phyloP scores from a whole-genome alignment of 2,329 filamentous ascomycete genomes.

The Talaromyces sp. region DNA sequence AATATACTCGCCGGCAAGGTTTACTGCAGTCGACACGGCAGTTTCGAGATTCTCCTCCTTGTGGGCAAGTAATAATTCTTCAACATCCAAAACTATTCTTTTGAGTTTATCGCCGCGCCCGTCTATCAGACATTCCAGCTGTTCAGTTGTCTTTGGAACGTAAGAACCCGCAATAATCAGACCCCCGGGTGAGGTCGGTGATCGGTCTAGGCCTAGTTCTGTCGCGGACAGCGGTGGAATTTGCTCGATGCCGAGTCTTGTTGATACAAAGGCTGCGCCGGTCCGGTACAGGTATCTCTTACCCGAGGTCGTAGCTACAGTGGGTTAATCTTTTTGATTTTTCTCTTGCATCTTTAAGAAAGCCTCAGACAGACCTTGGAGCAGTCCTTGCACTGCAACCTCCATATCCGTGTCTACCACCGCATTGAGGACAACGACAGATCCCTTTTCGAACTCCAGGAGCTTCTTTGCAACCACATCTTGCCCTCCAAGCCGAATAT shows the following conservation, averaged over 20 bases:
- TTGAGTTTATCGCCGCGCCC: conserved; percentile 37
- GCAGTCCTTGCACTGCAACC: conserved; percentile 47
- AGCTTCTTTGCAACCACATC: conserved; percentile 40
- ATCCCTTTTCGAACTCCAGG: conserved; percentile 27
- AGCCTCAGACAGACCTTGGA: conserved; percentile 26
- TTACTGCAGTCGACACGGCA: conserved; percentile 32
- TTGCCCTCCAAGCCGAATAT: conserved; percentile 45
- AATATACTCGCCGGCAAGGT: conserved; percentile 28
- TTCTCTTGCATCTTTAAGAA: background rate
- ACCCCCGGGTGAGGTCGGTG: conserved; percentile 37
- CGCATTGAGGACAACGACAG: conserved; percentile 42
- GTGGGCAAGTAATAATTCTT: conserved; percentile 43
- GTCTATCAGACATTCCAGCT: conserved; percentile 41
- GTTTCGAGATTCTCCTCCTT: conserved; percentile 30
- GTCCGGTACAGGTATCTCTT: conserved; percentile 44
- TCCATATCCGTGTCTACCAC: conserved; percentile 52
- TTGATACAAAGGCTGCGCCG: conserved; percentile 40
- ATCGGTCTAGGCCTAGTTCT: conserved; percentile 34
- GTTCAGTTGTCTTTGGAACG: conserved; percentile 55
- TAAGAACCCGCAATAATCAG: conserved; percentile 55
- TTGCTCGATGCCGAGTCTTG: conserved; percentile 39
- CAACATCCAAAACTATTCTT: conserved; percentile 46
- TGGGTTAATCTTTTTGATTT: background rate
- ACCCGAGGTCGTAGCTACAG: conserved; percentile 17
- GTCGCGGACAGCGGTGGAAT: conserved; percentile 47